These are phyloP conservation scores for Crepidotus variabilis DNA, from an alignment of 768 basidiomycete genomes.

Conservation along the genomic window DNA sequence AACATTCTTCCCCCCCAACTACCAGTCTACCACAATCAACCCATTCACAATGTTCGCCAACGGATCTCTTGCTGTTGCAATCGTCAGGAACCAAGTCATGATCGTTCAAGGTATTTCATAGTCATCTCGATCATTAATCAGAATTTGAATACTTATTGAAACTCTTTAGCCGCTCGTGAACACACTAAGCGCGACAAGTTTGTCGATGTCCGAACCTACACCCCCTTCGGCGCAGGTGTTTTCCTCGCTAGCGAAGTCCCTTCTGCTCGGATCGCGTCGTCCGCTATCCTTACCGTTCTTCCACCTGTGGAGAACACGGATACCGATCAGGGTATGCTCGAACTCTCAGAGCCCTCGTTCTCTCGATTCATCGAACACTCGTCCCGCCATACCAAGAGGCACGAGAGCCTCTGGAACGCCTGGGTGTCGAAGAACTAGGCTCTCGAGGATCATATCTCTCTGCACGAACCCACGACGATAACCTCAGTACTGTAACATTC, in stretches of 20 bases:
- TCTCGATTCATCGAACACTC: constrained; percentile 53
- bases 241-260: constrained; percentile 62
- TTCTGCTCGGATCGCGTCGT: constrained; percentile 55
- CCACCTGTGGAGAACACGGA: constrained; percentile 33
- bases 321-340: constrained; percentile 50
- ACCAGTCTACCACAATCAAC: background rate
- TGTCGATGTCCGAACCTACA: constrained; percentile 64
- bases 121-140: background rate
- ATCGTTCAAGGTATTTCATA: constrained; percentile 57
- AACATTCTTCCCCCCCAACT: background rate
- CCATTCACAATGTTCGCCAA: constrained; percentile 36
- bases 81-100: constrained; percentile 66
- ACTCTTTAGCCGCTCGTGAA: constrained; percentile 45
- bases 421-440: constrained; percentile 30
- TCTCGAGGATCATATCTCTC: background rate
- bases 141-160: constrained; percentile 6
- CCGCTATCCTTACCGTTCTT: constrained; percentile 59
- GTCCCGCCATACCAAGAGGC: constrained; percentile 47
- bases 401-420: constrained; percentile 57
- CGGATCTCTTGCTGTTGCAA: constrained; percentile 63
- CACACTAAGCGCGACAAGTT: constrained; percentile 53
- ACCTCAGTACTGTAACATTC: too few species aligned
- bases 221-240: constrained; percentile 60
- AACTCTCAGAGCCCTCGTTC: constrained; percentile 58
- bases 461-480: too few species aligned